Conservation (phyloP, 2,329 filamentous ascomycete species). For the Tolypocladium guangdongense region DNA sequence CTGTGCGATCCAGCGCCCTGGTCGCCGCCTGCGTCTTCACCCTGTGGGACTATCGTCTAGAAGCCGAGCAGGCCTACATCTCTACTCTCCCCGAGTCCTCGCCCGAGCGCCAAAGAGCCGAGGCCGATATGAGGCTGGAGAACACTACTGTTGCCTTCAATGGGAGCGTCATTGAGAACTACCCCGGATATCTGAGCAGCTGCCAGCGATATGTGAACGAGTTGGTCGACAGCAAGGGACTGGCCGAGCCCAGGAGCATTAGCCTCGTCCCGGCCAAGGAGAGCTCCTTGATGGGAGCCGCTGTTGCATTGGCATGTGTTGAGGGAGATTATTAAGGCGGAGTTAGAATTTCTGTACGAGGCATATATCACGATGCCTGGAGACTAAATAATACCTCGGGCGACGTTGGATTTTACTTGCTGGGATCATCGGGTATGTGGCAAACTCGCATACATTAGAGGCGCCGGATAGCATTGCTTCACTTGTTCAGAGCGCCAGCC, state of each 20-base stretch:
- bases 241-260: slow-evolving; percentile 32
- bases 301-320: slow-evolving; percentile 51
- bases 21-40: slow-evolving; percentile 48
- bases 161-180: slow-evolving; percentile 69
- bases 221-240: slow-evolving; percentile 31
- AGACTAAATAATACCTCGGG: background rate
- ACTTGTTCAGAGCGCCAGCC: background rate
- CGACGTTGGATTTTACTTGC: background rate
- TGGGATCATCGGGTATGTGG: slow-evolving; percentile 4
- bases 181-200: slow-evolving; percentile 52
- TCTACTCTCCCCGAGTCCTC: slow-evolving; percentile 19
- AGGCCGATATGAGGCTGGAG: slow-evolving; percentile 35
- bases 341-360: background rate
- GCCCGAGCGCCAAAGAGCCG: slow-evolving; percentile 30
- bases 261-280: slow-evolving; percentile 59
- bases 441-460: slow-evolving; percentile 8
- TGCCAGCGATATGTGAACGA: slow-evolving; percentile 55
- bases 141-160: slow-evolving; percentile 62
- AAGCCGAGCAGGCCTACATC: slow-evolving; percentile 29
- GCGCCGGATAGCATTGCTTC: slow-evolving; percentile 9
- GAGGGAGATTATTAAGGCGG: slow-evolving; percentile 7
- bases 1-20: slow-evolving; percentile 47
- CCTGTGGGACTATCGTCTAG: slow-evolving; percentile 45
- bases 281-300: slow-evolving; percentile 65
- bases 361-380: background rate